Base-by-base conservation (phyloP, 1,284 basidiomycete species). In the Cystobasidium sp. region DNA sequence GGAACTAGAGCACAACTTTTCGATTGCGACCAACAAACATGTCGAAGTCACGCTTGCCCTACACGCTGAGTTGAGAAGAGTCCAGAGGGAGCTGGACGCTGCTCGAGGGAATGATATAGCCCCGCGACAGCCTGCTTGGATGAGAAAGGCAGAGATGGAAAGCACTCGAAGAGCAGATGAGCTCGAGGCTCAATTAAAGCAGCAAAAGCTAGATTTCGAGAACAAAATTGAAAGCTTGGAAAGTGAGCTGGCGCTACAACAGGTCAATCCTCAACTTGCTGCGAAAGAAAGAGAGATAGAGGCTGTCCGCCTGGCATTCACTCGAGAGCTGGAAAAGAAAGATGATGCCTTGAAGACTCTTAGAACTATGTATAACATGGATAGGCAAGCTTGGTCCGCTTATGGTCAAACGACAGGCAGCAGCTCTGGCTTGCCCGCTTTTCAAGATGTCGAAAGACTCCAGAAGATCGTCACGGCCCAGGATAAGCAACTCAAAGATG, bases 261-360 rank as follows among this genome's bases (percentile, higher is more conserved):
- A 55, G 22, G 16, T 20, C 12, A 44, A 43, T 53, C 10, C 31
- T 14, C 56, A 58, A n/a, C 61, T 63, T 9, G 58, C 69, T 8
- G 61, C 20, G 5, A 62, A 71, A 43, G 69, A 71, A 39, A 24
- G 59, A 14, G 44, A 64, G 31, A 12, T 69, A 6, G 68, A 69
- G 14, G 47, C 39, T 39, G 39, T 69, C n/a, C 46, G 31, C 31
- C 8, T 61, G 8, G n/a, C 14, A 18, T 61, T 53, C 20, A 49
- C 46, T 16, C 58, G 47, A 37, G 59, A 71, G 31, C 22, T 64
- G 10, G 58, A 62, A 6, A 61, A 20, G 7, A 8, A 44, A 6
- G 56, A 71, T 5, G 51, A 67, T 18, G 53, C 31, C n/a, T 56
- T 53, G 14, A 37, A 51, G 5, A 22, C 31, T 24, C 49, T 67